phyloP scores from a whole-genome alignment of 495 filamentous ascomycete species.

The Penicillium dipodomyicola region DNA sequence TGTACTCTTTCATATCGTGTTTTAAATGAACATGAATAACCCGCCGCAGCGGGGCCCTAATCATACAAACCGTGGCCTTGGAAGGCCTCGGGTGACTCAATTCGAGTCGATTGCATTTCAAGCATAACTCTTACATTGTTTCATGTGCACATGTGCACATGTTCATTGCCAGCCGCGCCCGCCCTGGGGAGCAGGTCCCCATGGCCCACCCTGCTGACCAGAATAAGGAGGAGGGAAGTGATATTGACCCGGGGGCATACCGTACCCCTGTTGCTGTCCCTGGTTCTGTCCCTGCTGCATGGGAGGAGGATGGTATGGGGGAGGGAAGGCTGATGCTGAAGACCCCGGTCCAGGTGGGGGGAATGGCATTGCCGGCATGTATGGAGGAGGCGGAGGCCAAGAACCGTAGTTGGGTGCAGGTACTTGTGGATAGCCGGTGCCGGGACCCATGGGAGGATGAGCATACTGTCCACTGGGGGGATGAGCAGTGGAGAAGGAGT shows the following conservation, averaged over 20 bases:
- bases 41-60: background rate
- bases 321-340: slow-evolving; percentile 29
- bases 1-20: background rate
- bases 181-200: slow-evolving; percentile 21
- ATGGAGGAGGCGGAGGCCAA: slow-evolving; percentile 49
- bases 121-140: slow-evolving; percentile 1
- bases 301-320: slow-evolving; percentile 20
- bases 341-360: slow-evolving; percentile 22
- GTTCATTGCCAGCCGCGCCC: slow-evolving; percentile 30
- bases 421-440: slow-evolving; percentile 37
- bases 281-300: slow-evolving; percentile 16
- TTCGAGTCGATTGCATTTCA: background rate
- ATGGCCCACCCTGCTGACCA: slow-evolving; percentile 23
- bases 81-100: background rate
- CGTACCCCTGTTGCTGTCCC: slow-evolving; percentile 26
- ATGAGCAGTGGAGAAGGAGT: slow-evolving; percentile 24
- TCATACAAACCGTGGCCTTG: background rate
- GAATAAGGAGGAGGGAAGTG: slow-evolving; percentile 41
- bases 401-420: slow-evolving; percentile 51
- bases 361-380: slow-evolving; percentile 23
- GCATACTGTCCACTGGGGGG: slow-evolving; percentile 28
- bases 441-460: background rate
- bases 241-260: slow-evolving; percentile 38
- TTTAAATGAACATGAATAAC: background rate
- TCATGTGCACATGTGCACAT: background rate